These are phyloP conservation scores for Apophysomyces variabilis DNA, from an alignment of 371 early-diverging fungal species.

Conservation along the genomic window DNA sequence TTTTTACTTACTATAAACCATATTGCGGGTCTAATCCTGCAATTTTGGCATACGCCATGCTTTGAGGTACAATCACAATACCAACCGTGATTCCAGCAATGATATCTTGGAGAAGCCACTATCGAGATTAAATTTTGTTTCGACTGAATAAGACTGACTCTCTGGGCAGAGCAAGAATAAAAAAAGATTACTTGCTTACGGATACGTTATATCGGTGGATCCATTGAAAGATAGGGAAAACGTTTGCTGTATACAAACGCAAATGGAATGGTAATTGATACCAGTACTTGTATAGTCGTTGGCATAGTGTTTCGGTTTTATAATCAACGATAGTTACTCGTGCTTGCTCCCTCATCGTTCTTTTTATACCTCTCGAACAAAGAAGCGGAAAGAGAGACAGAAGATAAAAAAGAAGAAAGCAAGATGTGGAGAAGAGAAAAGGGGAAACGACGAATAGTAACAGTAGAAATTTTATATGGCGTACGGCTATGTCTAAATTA, in stretches of 20 bases:
- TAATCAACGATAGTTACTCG: slow-evolving; percentile 16
- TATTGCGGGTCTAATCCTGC: slow-evolving; percentile 68
- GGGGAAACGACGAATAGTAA: neutral
- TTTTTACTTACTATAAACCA: slow-evolving; percentile 29
- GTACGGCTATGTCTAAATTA: neutral
- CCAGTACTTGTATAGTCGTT: slow-evolving; percentile 9
- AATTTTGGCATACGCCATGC: slow-evolving; percentile 84
- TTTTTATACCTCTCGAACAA: neutral
- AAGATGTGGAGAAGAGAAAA: slow-evolving; percentile 8
- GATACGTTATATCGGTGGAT: slow-evolving; percentile 36
- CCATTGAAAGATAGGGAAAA: slow-evolving; percentile 33
- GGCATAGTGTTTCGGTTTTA: slow-evolving; percentile 12
- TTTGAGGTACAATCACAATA: slow-evolving; percentile 86
- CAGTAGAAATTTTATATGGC: neutral
- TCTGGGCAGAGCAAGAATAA: neutral
- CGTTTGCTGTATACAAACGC: slow-evolving; percentile 13
- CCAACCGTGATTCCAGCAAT: slow-evolving; percentile 91
- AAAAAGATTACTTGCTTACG: slow-evolving; percentile 17
- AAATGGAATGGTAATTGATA: slow-evolving; percentile 5
- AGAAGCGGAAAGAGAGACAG: neutral
- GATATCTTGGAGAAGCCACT: slow-evolving; percentile 84
- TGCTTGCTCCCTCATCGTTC: neutral
- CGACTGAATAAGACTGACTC: neutral
- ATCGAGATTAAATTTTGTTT: neutral
- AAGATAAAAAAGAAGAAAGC: neutral